Evolutionary conservation across 176 grass and related monocot genomes (phyloP).

Genomic region (Avena insularis): DNA sequence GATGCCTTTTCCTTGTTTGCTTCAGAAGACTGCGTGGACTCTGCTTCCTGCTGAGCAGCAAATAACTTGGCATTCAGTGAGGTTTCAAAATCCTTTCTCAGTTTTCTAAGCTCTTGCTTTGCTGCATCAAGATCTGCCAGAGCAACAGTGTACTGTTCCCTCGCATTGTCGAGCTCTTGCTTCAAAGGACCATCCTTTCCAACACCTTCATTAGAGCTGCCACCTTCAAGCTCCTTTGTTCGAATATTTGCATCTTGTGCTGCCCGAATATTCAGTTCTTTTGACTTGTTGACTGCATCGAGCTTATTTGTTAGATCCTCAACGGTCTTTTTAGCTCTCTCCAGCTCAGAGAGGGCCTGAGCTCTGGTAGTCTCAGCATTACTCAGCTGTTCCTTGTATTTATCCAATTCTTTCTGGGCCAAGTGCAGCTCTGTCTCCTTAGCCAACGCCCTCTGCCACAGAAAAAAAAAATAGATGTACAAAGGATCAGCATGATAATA

Average conservation of each 20-base stretch:
- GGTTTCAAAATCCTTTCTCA: slow-evolving; percentile 87
- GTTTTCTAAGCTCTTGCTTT: slow-evolving; percentile 81
- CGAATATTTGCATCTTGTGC: slow-evolving; percentile 75
- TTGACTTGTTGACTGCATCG: slow-evolving; percentile 76
- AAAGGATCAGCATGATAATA: slow-evolving; percentile 33
- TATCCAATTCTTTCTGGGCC: slow-evolving; percentile 85
- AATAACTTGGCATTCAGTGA: slow-evolving; percentile 73
- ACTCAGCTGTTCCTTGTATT: slow-evolving; percentile 86
- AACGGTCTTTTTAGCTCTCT: slow-evolving; percentile 75
- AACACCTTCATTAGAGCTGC: slow-evolving; percentile 39
- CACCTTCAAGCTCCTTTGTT: slow-evolving; percentile 71
- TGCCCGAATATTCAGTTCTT: slow-evolving; percentile 72
- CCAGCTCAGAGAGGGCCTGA: slow-evolving; percentile 75
- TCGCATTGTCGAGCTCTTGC: slow-evolving; percentile 74
- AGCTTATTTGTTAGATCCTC: slow-evolving; percentile 71
- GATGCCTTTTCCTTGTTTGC: slow-evolving; percentile 72
- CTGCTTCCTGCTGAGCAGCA: slow-evolving; percentile 76
- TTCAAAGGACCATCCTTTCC: slow-evolving; percentile 70
- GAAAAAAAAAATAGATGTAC: neutral
- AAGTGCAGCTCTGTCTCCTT: slow-evolving; percentile 91
- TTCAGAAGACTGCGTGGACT: slow-evolving; percentile 69
- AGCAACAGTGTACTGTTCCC: slow-evolving; percentile 77
- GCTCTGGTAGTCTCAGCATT: slow-evolving; percentile 78
- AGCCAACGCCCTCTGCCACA: slow-evolving; percentile 61
- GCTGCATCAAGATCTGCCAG: slow-evolving; percentile 83